Conservation (phyloP, 1,284 basidiomycete species). For the Erythrobasidium hasegawianum region DNA sequence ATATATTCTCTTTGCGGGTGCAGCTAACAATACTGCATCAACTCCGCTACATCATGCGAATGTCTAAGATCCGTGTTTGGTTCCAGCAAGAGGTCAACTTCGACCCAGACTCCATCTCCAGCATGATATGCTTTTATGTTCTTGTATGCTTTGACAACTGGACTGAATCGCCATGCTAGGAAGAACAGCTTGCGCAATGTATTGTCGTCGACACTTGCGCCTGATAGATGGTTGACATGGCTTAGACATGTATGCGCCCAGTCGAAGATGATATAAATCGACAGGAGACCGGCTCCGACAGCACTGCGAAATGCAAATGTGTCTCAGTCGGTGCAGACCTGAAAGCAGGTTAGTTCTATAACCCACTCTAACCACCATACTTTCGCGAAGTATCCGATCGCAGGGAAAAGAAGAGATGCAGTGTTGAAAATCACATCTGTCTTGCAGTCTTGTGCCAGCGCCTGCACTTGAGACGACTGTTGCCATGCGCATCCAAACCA, state of each 20-base stretch:
- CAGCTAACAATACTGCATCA: conserved; percentile 27
- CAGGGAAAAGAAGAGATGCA: conserved; percentile 57
- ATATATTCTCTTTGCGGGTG: too few species aligned
- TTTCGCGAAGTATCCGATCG: conserved; percentile 45
- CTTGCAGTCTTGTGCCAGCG: conserved; percentile 55
- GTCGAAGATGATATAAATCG: conserved; percentile 31
- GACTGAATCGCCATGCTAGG: conserved; percentile 30
- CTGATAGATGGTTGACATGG: conserved; percentile 22
- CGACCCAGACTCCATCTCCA: conserved; percentile 24
- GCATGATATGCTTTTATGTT: conserved; percentile 32
- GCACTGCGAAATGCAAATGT: neutral
- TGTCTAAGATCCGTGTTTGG: conserved; percentile 7
- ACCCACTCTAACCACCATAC: conserved; percentile 33
- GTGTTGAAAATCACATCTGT: conserved; percentile 58
- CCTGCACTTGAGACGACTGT: conserved; percentile 38
- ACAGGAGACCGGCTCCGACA: conserved; percentile 23
- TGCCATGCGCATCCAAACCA: conserved; percentile 24
- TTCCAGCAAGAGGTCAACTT: conserved; percentile 15
- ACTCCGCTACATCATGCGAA: conserved; percentile 28
- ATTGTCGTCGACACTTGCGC: conserved; percentile 14
- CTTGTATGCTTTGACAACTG: conserved; percentile 30
- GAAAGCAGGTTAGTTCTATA: neutral
- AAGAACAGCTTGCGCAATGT: conserved; percentile 18
- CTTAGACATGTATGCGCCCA: conserved; percentile 27
- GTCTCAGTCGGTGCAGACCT: neutral